Evolutionary conservation across 768 basidiomycete genomes (phyloP), one percentile per base, ranked within the genome.

Genomic region (Termitomyces sp.): DNA sequence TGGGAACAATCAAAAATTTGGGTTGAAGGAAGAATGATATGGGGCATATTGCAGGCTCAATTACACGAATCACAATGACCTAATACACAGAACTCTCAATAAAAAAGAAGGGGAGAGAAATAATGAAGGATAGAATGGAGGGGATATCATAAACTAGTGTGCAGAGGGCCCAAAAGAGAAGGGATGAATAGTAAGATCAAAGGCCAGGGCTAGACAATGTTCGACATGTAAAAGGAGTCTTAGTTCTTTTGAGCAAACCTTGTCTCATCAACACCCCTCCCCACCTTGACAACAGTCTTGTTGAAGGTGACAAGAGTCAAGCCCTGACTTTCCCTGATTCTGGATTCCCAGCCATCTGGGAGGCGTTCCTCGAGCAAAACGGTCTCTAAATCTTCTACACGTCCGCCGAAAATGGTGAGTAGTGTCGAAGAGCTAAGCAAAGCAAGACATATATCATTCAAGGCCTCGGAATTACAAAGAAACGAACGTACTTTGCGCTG

Each of bases 301-400:
- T 90, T 87, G 71, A 88, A 81, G 9, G 66, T 64, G 12, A 70
- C 45, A 7, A 90, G 68, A 0, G 88, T 88, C 34, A 90, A 66
- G 0, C 89, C 88, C 52, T 75, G 70, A 0, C 70, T 78, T 35
- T 75, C 69, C n/a, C 77, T 73, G 30, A 82, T 66, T 14, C 77
- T 70, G 0, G 88, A 76, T 64, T 90, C 87, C 86, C 87, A 91
- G 21, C 82, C 82, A 0, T 85, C 75, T 0, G 85, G 83, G 32
- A 92, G 64, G 15, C 87, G 79, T 59, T 92, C 89, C 44, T 92
- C 85, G 9, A 73, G 65, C n/a, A 92, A 66, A 47, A 88, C 62
- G 0, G 75, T 59, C 41, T 77, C 69, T 37, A 90, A 60, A 54
- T 85, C 85, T 7, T 72, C 67, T 5, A 85, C 63, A 19, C 76